Percentiles rank a stretch among this genome's conserved stretches.
Evolutionary conservation across 768 basidiomycete species (phyloP).

Genomic region (Termitomyces sp.): DNA sequence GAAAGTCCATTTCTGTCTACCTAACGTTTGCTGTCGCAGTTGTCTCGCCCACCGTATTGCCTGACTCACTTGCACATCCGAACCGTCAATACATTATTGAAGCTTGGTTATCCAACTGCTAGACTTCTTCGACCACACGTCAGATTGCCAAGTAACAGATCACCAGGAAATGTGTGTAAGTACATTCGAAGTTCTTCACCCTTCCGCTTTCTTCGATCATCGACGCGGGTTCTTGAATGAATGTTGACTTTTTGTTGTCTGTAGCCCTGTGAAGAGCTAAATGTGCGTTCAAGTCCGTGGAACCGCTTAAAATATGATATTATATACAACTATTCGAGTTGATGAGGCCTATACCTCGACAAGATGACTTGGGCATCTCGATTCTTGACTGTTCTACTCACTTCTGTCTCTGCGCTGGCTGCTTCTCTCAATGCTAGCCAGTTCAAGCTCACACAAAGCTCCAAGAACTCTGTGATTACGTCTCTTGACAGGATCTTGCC

Average conservation of each 20-base stretch:
- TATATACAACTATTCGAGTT: background rate
- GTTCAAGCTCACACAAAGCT: constrained; percentile 31
- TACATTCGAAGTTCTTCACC: background rate
- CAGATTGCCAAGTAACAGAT: background rate
- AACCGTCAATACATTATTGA: background rate
- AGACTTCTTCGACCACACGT: background rate
- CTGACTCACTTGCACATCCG: background rate
- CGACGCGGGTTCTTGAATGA: background rate
- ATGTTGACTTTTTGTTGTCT: background rate
- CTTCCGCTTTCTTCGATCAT: background rate
- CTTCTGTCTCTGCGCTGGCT: background rate
- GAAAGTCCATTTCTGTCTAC: background rate
- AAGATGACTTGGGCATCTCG: background rate
- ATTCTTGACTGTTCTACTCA: background rate
- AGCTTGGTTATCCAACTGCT: background rate
- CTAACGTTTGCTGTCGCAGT: background rate
- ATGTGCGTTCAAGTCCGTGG: background rate
- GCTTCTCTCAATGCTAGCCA: background rate
- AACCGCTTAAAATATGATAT: background rate
- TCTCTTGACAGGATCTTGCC: constrained; percentile 8
- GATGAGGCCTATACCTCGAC: too few species aligned
- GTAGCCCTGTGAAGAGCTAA: too few species aligned
- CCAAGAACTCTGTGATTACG: constrained; percentile 3
- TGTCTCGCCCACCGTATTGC: background rate
- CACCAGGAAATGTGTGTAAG: too few species aligned